Base-by-base conservation (phyloP, 768 basidiomycete species). In the Lactifluus pinguis region DNA sequence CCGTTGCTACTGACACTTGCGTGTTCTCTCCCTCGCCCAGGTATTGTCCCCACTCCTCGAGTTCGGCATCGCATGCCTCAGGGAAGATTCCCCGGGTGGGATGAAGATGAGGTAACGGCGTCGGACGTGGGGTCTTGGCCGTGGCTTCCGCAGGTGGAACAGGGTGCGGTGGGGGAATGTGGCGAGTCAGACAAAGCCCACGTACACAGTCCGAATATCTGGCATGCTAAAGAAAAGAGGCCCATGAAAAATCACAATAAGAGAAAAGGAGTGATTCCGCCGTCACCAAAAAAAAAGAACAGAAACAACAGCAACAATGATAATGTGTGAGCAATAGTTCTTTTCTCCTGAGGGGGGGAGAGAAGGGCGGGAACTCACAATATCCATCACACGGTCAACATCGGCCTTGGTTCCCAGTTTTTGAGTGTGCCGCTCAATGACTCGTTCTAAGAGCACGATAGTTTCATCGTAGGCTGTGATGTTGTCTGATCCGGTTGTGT, bases 361-460 rank as follows among this genome's bases (percentile, higher is more conserved):
- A n/a, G n/a, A n/a, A n/a, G n/a, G n/a, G n/a, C n/a, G n/a, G 25
- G 10, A 29, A 61, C 61, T 62, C 47, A 62, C 61, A 21, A 62
- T 53, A 14, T n/a, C 11, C 13, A 30, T 49, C 4, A 62, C 56
- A 2, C 61, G 61, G 32, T 47, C 39, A 17, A 53, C 51, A 41
- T 62, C 5, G 57, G 69, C 94, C 95, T 21, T 17, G 7, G 17
- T 34, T 17, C 32, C 61, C 1, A 47, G 17, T 15, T 19, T 48
- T 17, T 21, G 51, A 1, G 55, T 48, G 30, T 55, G 61, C 7
- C 45, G 56, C 6, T 45, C 39, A 21, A 72, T 67, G 38, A 68
- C 72, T 41, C 44, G 77, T 67, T 83, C 81, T 77, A 76, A 77
- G 2, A 75, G 63, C 45, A 71, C 73, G 14, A 73, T 69, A 17